Conservation (phyloP, 768 basidiomycete genomes). For the Boletus tylopilopsis region DNA sequence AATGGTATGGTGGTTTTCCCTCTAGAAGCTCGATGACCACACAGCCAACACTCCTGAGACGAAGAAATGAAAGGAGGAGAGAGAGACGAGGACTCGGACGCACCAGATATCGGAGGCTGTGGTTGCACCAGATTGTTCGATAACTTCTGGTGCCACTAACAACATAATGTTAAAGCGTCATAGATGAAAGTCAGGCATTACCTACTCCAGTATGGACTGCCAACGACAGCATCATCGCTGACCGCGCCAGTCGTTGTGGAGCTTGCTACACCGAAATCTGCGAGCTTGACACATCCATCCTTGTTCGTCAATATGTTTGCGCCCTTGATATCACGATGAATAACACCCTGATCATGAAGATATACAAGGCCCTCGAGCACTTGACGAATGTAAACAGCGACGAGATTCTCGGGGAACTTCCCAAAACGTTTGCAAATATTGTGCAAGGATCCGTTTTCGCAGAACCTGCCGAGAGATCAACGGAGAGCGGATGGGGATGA, state of each 20-base stretch:
- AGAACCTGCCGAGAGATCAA: slow-evolving; percentile 52
- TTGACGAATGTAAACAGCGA: slow-evolving; percentile 95
- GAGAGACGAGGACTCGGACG: slow-evolving; percentile 13
- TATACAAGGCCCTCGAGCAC: slow-evolving; percentile 95
- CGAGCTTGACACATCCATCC: slow-evolving; percentile 97
- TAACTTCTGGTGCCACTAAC: slow-evolving; percentile 96
- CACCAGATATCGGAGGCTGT: slow-evolving; percentile 97
- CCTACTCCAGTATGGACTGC: slow-evolving; percentile 98
- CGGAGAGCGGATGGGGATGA: neutral
- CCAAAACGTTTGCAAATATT: slow-evolving; percentile 96
- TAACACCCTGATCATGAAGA: slow-evolving; percentile 98
- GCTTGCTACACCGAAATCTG: slow-evolving; percentile 96
- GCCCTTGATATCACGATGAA: slow-evolving; percentile 98
- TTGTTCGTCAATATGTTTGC: slow-evolving; percentile 99
- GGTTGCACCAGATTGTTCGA: slow-evolving; percentile 95
- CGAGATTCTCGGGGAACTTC: slow-evolving; percentile 96
- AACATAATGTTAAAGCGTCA: slow-evolving; percentile 2
- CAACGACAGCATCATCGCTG: slow-evolving; percentile 89
- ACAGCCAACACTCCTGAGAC: slow-evolving; percentile 78
- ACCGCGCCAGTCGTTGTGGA: slow-evolving; percentile 70
- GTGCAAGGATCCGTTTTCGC: slow-evolving; percentile 97
- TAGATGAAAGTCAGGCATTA: slow-evolving; percentile 15
- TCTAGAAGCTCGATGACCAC: slow-evolving; percentile 92
- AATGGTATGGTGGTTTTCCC: slow-evolving; percentile 93
- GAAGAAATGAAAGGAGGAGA: neutral